These are phyloP conservation scores for Scheffersomyces parashehatae DNA, from an alignment of 1,139 yeast species.

Conservation along the genomic window DNA sequence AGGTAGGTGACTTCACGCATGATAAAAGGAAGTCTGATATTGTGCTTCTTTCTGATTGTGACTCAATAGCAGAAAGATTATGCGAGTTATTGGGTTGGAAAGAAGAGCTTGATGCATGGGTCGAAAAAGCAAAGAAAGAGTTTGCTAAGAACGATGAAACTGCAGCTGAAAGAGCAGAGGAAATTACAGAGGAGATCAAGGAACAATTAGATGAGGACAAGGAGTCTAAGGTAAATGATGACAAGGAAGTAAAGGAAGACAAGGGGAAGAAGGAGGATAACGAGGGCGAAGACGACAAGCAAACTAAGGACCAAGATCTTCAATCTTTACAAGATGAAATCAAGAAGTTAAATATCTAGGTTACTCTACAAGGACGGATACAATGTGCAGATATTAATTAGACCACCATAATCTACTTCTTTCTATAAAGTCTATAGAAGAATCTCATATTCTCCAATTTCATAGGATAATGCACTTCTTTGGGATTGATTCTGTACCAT, in stretches of 20 bases:
- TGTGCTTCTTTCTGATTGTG: slow-evolving; percentile 62
- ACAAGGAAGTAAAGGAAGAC: background rate
- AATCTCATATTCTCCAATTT: slow-evolving; percentile 87
- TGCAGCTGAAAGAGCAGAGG: slow-evolving; percentile 7
- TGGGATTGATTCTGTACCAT: slow-evolving; percentile 71
- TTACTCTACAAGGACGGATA: background rate
- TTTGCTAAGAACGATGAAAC: slow-evolving; percentile 9
- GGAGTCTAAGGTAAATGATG: background rate
- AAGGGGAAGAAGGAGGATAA: background rate
- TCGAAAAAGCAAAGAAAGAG: slow-evolving; percentile 15
- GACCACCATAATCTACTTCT: slow-evolving; percentile 24
- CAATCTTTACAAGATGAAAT: slow-evolving; percentile 6
- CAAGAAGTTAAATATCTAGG: slow-evolving; percentile 7
- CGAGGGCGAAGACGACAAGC: background rate
- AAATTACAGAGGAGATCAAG: slow-evolving; percentile 1
- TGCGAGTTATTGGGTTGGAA: slow-evolving; percentile 66
- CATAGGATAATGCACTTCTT: slow-evolving; percentile 61
- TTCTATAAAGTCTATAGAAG: slow-evolving; percentile 71
- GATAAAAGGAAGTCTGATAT: slow-evolving; percentile 58
- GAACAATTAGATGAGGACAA: slow-evolving; percentile 5
- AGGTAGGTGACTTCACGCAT: slow-evolving; percentile 68
- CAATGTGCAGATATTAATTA: background rate
- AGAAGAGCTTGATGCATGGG: slow-evolving; percentile 43
- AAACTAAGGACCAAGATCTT: background rate
- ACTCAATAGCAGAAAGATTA: slow-evolving; percentile 54